Evolutionary conservation across 225 moss, liverwort and hornwort genomes (phyloP), one percentile per base, ranked within the genome.

Genomic region (Antitrichia curtipendula): DNA sequence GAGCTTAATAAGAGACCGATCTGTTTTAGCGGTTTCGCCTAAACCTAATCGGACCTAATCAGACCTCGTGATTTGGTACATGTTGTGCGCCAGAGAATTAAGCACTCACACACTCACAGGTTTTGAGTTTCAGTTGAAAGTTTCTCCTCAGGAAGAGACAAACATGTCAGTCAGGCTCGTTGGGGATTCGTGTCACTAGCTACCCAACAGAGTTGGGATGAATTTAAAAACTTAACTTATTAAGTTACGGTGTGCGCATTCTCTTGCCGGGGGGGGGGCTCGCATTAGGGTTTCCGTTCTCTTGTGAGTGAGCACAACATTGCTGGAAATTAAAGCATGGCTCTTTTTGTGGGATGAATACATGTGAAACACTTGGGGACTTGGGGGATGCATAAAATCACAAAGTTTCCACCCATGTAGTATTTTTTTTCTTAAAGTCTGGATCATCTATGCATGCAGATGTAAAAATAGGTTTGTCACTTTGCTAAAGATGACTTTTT

Each of bases 1-100:
- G 5, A 13, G 8, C 11, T 11, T 52, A 21, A 20, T 49, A 21
- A 32, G 31, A 32, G 28, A 10, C 7, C n/a, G 2, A 82, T 61
- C 54, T 60, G 22, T 22, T 82, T 50, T 50, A 50, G 15, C 15
- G 50, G 12, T 12, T 66, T 49, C 34, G 29, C 22, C 6, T 54
- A 78, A 52, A 28, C 85, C 63, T 88, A 88, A 90, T 90, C 88
- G 43, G 73, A n/a, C 61, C 82, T 90, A 82, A 90, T 88, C 88
- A 57, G 78, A 59, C 74, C 88, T 88, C 31, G 80, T 83, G 91
- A 91, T 86, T 88, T 91, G 91, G 18, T 49, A 18, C 58, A 56
- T 50, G 83, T 36, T 45, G 15, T 50, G 43, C 66, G 86, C 79
- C 88, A 91, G 91, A 80, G 83, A 83, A 91, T 88, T 88, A 83